Conservation (phyloP, 129 eudicot species). For the Escallonia rubra region DNA sequence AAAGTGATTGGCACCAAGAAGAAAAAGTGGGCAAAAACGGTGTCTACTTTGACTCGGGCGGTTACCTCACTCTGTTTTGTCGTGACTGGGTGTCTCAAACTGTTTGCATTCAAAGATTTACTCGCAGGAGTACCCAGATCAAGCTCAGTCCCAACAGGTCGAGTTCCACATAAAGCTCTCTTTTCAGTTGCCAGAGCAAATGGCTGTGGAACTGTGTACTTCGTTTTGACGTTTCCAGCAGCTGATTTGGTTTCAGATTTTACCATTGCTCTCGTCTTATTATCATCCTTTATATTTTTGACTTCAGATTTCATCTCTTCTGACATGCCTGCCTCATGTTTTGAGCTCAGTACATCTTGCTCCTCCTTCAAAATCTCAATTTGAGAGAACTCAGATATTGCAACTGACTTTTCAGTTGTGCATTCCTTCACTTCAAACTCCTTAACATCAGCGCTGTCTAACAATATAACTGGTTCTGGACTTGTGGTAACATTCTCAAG, state of each 20-base stretch:
- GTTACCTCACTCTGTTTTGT: constrained; percentile 50
- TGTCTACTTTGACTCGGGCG: not conserved
- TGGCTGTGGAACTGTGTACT: constrained; percentile 63
- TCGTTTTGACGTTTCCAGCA: constrained; percentile 44
- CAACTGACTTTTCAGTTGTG: constrained; percentile 25
- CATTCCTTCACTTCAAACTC: constrained; percentile 60
- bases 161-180: constrained; percentile 59
- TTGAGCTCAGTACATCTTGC: constrained; percentile 19
- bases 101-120: constrained; percentile 32
- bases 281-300: constrained; percentile 34
- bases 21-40: too few relatives aligned
- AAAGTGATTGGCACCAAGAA: too few relatives aligned
- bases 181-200: constrained; percentile 92
- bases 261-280: constrained; percentile 24
- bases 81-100: constrained; percentile 17
- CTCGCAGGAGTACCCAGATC: constrained; percentile 32
- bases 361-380: constrained; percentile 19
- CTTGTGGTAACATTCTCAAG: constrained; percentile 19
- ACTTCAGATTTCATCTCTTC: constrained; percentile 41
- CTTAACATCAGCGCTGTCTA: constrained; percentile 33
- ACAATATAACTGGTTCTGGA: constrained; percentile 16
- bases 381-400: constrained; percentile 20
- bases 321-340: constrained; percentile 22
- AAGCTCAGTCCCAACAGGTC: constrained; percentile 34
- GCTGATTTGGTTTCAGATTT: constrained; percentile 39